Evolutionary conservation across 2,329 filamentous ascomycete species (phyloP).

Genomic region (Botrytis pseudocinerea): DNA sequence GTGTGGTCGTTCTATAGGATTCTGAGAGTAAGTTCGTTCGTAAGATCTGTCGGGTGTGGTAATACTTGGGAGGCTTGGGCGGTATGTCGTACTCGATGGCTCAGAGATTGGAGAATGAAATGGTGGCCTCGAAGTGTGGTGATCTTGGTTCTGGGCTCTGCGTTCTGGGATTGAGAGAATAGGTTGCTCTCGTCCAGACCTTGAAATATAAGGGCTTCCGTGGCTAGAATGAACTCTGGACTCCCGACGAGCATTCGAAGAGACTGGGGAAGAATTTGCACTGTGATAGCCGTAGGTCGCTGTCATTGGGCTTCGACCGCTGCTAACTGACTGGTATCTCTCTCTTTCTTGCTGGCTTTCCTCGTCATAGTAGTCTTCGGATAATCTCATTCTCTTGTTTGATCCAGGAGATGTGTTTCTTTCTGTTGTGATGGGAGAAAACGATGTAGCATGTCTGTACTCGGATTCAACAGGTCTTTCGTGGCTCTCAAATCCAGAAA

Average conservation of each 20-base stretch:
- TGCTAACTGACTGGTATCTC: conserved; percentile 1
- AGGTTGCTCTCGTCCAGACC: background rate
- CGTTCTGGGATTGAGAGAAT: conserved; percentile 7
- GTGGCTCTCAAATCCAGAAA: background rate
- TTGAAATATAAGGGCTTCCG: background rate
- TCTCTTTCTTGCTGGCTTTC: background rate
- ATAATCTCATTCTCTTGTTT: conserved; percentile 16
- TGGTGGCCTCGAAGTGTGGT: background rate
- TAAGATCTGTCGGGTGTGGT: background rate
- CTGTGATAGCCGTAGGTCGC: background rate
- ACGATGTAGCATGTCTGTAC: background rate
- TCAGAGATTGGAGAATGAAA: conserved; percentile 20
- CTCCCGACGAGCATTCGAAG: background rate
- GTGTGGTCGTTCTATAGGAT: background rate
- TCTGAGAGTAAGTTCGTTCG: background rate
- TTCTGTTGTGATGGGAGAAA: conserved; percentile 5
- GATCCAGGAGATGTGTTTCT: conserved; percentile 17
- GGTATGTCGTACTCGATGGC: background rate
- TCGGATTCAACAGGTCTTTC: background rate
- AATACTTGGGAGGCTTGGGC: background rate
- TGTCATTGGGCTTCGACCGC: conserved; percentile 7
- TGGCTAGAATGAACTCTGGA: background rate
- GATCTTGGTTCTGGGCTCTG: background rate
- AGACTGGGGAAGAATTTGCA: background rate
- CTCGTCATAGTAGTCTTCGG: background rate